These are phyloP conservation scores for Cladobotryum protrusum DNA, from an alignment of 2,329 filamentous ascomycete species.

Conservation along the genomic window DNA sequence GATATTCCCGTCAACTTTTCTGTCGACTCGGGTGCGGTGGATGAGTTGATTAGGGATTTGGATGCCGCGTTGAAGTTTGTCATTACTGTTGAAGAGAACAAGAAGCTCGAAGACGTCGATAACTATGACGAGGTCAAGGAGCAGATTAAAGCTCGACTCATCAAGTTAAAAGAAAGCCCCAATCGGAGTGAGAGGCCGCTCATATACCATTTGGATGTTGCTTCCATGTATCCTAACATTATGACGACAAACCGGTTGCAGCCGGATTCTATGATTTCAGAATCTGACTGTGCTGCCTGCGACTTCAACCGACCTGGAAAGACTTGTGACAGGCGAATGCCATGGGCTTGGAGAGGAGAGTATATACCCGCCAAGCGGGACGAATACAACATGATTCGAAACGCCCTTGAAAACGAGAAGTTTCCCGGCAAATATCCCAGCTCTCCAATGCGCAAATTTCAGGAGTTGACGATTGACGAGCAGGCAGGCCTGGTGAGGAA, in stretches of 20 bases:
- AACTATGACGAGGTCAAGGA: slow-evolving; percentile 81
- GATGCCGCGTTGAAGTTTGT: slow-evolving; percentile 87
- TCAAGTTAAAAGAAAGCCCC: slow-evolving; percentile 71
- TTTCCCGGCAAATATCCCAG: slow-evolving; percentile 78
- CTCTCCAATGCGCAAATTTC: slow-evolving; percentile 65
- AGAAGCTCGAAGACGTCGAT: slow-evolving; percentile 68
- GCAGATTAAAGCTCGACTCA: slow-evolving; percentile 68
- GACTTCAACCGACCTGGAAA: slow-evolving; percentile 98
- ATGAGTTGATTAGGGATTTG: slow-evolving; percentile 79
- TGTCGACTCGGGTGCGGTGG: slow-evolving; percentile 80
- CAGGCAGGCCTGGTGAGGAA: slow-evolving; percentile 78
- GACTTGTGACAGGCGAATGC: slow-evolving; percentile 88
- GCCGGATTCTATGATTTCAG: slow-evolving; percentile 97
- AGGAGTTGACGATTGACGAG: slow-evolving; percentile 75
- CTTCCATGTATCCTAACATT: slow-evolving; percentile 99
- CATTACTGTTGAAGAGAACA: slow-evolving; percentile 77
- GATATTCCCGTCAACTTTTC: slow-evolving; percentile 94
- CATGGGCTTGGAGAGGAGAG: slow-evolving; percentile 97
- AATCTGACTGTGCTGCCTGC: slow-evolving; percentile 92
- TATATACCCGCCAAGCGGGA: slow-evolving; percentile 93
- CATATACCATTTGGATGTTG: slow-evolving; percentile 97
- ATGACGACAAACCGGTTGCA: slow-evolving; percentile 99
- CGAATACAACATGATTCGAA: slow-evolving; percentile 98
- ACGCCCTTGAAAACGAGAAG: slow-evolving; percentile 82
- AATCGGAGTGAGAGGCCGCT: slow-evolving; percentile 79